These are phyloP conservation scores for Penicillium sp. DNA, from an alignment of 2,329 filamentous ascomycete genomes.

Conservation along the genomic window DNA sequence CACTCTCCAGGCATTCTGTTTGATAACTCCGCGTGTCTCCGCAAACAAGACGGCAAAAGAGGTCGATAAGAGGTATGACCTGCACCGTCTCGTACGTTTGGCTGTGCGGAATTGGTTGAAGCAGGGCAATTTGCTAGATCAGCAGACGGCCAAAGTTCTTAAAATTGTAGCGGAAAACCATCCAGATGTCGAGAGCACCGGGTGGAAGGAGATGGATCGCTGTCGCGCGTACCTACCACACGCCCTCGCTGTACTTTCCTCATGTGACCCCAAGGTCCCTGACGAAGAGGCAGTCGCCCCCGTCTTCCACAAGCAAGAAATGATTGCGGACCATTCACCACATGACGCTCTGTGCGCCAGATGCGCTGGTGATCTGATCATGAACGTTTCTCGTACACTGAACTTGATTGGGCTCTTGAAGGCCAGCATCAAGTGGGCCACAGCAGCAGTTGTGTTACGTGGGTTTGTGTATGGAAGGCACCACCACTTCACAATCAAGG, in stretches of 20 bases:
- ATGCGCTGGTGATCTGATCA: neutral
- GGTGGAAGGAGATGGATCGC: neutral
- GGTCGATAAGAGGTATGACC: neutral
- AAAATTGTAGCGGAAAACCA: neutral
- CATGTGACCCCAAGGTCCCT: neutral
- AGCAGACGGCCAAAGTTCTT: neutral
- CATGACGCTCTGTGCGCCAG: neutral
- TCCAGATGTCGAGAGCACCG: neutral
- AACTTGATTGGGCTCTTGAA: neutral
- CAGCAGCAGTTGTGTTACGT: neutral
- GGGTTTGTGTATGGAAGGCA: neutral
- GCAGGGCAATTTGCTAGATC: neutral
- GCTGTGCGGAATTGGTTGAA: neutral
- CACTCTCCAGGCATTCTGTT: neutral
- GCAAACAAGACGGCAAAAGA: neutral
- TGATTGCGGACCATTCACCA: neutral
- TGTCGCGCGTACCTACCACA: conserved; percentile 1
- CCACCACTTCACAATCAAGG: neutral
- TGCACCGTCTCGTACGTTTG: conserved; percentile 5
- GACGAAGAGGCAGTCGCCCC: neutral
- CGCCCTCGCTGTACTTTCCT: neutral
- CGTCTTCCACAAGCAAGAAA: neutral
- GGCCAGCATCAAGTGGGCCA: neutral
- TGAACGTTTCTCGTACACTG: neutral
- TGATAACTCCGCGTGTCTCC: neutral